Percentiles rank a stretch among this genome's conserved stretches.
These are phyloP conservation scores for Pseudopithomyces chartarum DNA, from an alignment of 2,329 filamentous ascomycete species.

Conservation along the genomic window DNA sequence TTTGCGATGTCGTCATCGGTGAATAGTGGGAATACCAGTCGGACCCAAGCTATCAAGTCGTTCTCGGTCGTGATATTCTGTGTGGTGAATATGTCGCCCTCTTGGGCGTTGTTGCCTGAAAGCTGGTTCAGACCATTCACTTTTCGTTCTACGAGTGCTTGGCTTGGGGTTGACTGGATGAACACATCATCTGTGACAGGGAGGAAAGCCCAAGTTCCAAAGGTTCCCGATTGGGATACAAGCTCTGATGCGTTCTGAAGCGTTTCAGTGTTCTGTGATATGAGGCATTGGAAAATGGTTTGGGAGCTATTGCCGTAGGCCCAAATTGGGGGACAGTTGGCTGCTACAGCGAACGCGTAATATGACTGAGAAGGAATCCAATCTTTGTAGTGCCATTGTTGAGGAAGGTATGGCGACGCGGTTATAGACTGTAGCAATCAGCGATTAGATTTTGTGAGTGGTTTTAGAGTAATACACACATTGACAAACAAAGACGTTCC, in stretches of 20 bases:
- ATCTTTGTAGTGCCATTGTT: constrained; percentile 58
- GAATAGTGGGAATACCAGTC: constrained; percentile 48
- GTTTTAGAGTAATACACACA: constrained; percentile 21
- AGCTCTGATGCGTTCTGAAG: constrained; percentile 46
- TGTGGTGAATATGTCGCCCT: constrained; percentile 54
- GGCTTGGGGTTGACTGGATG: constrained; percentile 45
- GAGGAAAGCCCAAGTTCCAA: constrained; percentile 51
- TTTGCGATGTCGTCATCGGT: constrained; percentile 41
- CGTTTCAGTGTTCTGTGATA: constrained; percentile 39
- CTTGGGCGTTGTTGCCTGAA: constrained; percentile 55
- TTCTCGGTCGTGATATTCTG: constrained; percentile 49
- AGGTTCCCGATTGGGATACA: constrained; percentile 41
- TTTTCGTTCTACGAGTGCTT: constrained; percentile 41
- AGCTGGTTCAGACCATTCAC: constrained; percentile 49
- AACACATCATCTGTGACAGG: constrained; percentile 51
- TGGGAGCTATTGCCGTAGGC: constrained; percentile 31
- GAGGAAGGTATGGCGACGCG: constrained; percentile 59
- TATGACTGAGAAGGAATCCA: constrained; percentile 53
- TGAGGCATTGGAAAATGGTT: constrained; percentile 50
- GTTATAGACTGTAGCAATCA: constrained; percentile 26
- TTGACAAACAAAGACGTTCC: constrained; percentile 44
- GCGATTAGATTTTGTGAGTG: background rate
- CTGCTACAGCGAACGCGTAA: constrained; percentile 47
- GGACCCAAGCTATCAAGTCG: constrained; percentile 51
- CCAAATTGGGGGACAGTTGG: constrained; percentile 32